phyloP scores from a whole-genome alignment of 805 yeast species.

The Jamesozyma lodderae region DNA sequence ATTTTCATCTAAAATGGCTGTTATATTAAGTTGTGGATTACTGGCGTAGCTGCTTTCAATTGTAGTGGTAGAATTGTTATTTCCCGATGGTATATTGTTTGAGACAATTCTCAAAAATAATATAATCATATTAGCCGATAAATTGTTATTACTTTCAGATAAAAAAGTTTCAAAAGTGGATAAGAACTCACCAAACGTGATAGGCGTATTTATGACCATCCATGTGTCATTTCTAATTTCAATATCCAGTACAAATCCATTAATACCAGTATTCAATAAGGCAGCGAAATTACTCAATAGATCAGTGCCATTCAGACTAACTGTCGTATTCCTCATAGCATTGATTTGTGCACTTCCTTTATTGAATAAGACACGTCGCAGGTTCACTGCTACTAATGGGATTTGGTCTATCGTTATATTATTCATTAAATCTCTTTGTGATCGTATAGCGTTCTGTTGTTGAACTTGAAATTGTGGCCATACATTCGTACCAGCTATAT shows the following conservation, averaged over 20 bases:
- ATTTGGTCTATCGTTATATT: slow-evolving; percentile 35
- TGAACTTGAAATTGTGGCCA: slow-evolving; percentile 30
- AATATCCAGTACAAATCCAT: slow-evolving; percentile 42
- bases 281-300: slow-evolving; percentile 24
- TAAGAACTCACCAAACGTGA: slow-evolving; percentile 24
- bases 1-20: slow-evolving; percentile 14
- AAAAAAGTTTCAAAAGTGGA: slow-evolving; percentile 30
- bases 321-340: slow-evolving; percentile 8
- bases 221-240: slow-evolving; percentile 43
- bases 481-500: too few species aligned
- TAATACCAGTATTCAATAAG: slow-evolving; percentile 38
- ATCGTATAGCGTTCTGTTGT: slow-evolving; percentile 31
- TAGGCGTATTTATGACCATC: slow-evolving; percentile 12
- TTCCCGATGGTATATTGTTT: not conserved
- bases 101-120: slow-evolving; percentile 31
- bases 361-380: slow-evolving; percentile 28
- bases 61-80: not conserved
- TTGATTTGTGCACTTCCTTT: slow-evolving; percentile 24
- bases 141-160: slow-evolving; percentile 35
- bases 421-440: slow-evolving; percentile 40
- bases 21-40: slow-evolving; percentile 8
- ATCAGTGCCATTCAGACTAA: slow-evolving; percentile 7
- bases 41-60: not conserved
- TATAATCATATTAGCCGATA: slow-evolving; percentile 38
- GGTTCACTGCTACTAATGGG: slow-evolving; percentile 34